Evolutionary conservation across 2,329 filamentous ascomycete genomes (phyloP), one percentile per base, ranked within the genome.

Genomic region (Penicillium sp.): DNA sequence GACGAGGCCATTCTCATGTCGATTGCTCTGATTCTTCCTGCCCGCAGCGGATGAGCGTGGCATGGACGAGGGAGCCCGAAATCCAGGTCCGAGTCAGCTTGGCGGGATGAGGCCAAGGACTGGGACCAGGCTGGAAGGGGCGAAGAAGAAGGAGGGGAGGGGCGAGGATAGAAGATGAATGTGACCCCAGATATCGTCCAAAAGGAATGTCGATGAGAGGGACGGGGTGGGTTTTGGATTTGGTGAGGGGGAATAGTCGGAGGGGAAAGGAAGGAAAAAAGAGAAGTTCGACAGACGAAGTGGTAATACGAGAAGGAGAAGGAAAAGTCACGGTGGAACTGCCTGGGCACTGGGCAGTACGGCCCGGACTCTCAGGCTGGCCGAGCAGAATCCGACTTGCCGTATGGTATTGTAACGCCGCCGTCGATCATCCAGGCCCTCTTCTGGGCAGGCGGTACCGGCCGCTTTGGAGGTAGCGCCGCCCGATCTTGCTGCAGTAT

Each of bases 1-100:
- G 83, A 92, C 89, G 76, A 92, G 83, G 73, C 91, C 92, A 88
- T 91, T 92, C 80, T 96, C 92, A 80, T 96, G 90, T 77, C 90
- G 87, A 72, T 83, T 86, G 79, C 89, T 89, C 81, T 88, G 84
- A 80, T 82, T 89, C 75, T 81, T 81, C 73, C 79, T 79, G 74
- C 77, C 75, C 71, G 79, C 76, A 71, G 73, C 74, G 65, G 73
- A 75, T 76, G 76, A 77, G 73, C 78, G 79, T 77, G 79, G 78
- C 80, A 82, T 81, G 75, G 79, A 77, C 74, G 70, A 79, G 73
- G 70, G 48, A 69, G 72, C 72, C 73, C 68, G 68, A 73, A 69
- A 72, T 70, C 74, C 72, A 75, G 74, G 73, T 76, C 76, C 76
- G 71, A 78, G 76, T 78, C 76, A 72, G 73, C 76, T 78, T 79